These are phyloP conservation scores for Iris pallida DNA, from an alignment of 116 monocot species.

Conservation along the genomic window DNA sequence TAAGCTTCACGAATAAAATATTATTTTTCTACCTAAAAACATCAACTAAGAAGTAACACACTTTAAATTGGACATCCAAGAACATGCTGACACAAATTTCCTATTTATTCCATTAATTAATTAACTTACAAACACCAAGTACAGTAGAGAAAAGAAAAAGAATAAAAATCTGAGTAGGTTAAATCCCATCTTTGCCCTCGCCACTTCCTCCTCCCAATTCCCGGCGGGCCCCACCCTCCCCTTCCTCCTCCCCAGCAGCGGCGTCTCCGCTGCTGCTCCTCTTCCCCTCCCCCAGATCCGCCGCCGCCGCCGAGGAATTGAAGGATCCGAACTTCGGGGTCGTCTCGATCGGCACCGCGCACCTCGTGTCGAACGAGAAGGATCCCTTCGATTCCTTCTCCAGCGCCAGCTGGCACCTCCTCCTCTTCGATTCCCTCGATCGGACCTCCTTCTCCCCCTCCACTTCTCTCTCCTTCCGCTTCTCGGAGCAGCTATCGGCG, in stretches of 20 bases:
- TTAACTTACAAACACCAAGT: too few species aligned
- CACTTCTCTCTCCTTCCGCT: neutral
- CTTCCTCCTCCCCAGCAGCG: neutral
- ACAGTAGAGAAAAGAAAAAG: too few species aligned
- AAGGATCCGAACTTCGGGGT: constrained; percentile 66
- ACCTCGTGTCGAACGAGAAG: constrained; percentile 25
- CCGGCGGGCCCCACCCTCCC: neutral
- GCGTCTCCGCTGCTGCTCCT: neutral
- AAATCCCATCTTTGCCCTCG: neutral
- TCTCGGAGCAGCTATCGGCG: constrained; percentile 2
- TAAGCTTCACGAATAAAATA: too few species aligned
- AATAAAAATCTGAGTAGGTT: too few species aligned
- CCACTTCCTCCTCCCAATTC: neutral
- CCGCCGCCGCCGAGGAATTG: constrained; percentile 12
- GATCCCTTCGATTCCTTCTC: constrained; percentile 10
- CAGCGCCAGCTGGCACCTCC: constrained; percentile 30
- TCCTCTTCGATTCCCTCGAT: constrained; percentile 30
- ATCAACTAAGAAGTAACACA: too few species aligned
- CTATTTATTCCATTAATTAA: too few species aligned
- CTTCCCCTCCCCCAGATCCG: constrained; percentile 1
- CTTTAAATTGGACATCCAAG: too few species aligned
- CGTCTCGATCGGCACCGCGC: constrained; percentile 34
- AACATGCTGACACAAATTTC: too few species aligned
- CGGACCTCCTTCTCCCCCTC: constrained; percentile 14
- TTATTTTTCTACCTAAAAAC: too few species aligned